Evolutionary conservation across 768 basidiomycete genomes (phyloP).

Genomic region (Leccinum longicurvipes): DNA sequence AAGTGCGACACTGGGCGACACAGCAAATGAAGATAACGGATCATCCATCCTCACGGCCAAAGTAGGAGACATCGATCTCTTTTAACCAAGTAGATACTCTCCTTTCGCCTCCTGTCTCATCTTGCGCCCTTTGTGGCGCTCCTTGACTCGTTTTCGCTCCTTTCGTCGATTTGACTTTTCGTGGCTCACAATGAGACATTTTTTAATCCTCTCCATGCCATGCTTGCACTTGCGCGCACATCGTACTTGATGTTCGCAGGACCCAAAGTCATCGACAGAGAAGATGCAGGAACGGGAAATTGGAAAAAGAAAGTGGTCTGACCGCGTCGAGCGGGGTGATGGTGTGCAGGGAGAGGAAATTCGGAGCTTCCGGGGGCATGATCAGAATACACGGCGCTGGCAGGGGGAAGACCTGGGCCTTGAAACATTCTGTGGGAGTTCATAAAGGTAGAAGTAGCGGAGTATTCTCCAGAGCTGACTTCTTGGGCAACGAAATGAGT

Average conservation of each 20-base stretch:
- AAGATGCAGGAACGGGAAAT: too few relatives aligned
- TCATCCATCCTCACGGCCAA: constrained; percentile 42
- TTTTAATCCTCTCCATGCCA: not conserved
- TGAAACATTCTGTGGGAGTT: constrained; percentile 72
- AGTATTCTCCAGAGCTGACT: constrained; percentile 71
- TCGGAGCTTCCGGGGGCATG: too few relatives aligned
- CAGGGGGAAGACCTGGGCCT: constrained; percentile 54
- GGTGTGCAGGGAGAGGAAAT: too few relatives aligned
- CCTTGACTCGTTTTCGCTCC: constrained; percentile 29
- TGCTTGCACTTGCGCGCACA: too few relatives aligned
- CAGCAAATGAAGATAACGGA: constrained; percentile 29
- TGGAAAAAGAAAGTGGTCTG: too few relatives aligned
- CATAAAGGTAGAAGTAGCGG: constrained; percentile 74
- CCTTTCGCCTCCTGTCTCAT: constrained; percentile 55
- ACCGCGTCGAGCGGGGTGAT: too few relatives aligned
- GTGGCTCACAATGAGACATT: too few relatives aligned
- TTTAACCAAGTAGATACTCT: constrained; percentile 75
- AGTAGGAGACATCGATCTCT: constrained; percentile 55
- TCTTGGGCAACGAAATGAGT: constrained; percentile 43
- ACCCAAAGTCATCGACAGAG: too few relatives aligned
- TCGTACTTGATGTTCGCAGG: too few relatives aligned
- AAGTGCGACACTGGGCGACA: constrained; percentile 31
- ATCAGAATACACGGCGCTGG: too few relatives aligned
- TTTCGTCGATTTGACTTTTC: constrained; percentile 12
- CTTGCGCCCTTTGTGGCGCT: constrained; percentile 36